These are phyloP conservation scores for Serendipita sp. DNA, from an alignment of 768 basidiomycete species.

Conservation along the genomic window DNA sequence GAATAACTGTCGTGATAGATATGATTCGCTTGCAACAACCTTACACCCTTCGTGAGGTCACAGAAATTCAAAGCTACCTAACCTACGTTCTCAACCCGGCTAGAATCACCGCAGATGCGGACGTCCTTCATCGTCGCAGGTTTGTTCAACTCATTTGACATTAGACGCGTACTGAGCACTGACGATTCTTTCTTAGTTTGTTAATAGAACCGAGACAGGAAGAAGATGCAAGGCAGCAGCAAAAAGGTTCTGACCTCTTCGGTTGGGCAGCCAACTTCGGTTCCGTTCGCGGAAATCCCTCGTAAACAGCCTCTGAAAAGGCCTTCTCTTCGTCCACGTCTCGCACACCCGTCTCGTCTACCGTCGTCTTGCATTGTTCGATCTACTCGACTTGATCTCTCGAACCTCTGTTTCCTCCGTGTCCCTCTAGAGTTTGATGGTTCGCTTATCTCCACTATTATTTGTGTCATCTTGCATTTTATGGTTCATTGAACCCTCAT, in stretches of 20 bases:
- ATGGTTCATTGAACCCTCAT: no score
- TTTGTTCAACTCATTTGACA: slow-evolving; percentile 20
- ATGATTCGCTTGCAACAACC: slow-evolving; percentile 85
- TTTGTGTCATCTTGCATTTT: no score
- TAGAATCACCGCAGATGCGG: slow-evolving; percentile 62
- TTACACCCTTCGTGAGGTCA: slow-evolving; percentile 76
- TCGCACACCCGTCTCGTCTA: not conserved
- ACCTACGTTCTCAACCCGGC: slow-evolving; percentile 58
- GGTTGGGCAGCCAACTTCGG: slow-evolving; percentile 11
- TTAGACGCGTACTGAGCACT: not conserved
- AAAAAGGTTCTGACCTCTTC: slow-evolving; percentile 8
- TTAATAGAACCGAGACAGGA: slow-evolving; percentile 73
- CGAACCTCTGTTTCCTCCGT: no score
- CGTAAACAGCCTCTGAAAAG: no score
- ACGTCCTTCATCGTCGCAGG: slow-evolving; percentile 79
- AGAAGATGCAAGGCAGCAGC: slow-evolving; percentile 36
- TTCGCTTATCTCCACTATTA: no score
- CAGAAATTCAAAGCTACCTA: slow-evolving; percentile 74
- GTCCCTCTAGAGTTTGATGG: no score
- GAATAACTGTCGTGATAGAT: slow-evolving; percentile 29
- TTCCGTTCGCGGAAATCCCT: not conserved
- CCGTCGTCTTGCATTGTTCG: not conserved
- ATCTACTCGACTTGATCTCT: no score
- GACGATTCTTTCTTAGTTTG: slow-evolving; percentile 26
- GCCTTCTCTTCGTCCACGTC: not conserved